A percentile compares a stretch with the other conserved stretches of the same genome.
These are phyloP conservation scores for Neurospora tetrasperma DNA, from an alignment of 495 filamentous ascomycete species.

Conservation along the genomic window DNA sequence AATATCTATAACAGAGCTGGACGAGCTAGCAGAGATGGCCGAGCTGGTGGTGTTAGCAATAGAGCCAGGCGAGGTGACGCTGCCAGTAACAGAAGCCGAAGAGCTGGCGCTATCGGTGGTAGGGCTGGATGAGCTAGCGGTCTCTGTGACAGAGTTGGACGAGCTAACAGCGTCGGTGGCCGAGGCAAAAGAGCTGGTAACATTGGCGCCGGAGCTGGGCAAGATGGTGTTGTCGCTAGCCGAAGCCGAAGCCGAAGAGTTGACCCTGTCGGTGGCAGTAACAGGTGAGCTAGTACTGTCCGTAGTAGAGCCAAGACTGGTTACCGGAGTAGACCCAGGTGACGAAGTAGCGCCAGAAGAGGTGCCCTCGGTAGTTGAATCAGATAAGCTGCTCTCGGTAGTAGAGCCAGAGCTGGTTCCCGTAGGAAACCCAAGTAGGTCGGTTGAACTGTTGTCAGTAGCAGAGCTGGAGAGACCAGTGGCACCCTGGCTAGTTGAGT, in stretches of 20 bases:
- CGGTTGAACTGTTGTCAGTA: neutral
- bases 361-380: neutral
- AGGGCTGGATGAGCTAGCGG: neutral
- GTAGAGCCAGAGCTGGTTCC: slow-evolving; percentile 1
- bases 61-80: slow-evolving; percentile 2
- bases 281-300: neutral
- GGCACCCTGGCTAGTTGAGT: neutral
- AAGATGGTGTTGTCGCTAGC: neutral
- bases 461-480: neutral
- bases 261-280: neutral
- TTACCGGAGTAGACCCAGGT: too few relatives aligned
- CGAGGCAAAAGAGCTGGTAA: neutral
- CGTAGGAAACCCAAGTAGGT: neutral
- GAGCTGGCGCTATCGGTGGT: neutral
- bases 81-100: neutral
- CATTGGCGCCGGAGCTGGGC: neutral
- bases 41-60: neutral
- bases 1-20: neutral
- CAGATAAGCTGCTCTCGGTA: neutral
- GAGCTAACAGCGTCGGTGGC: neutral
- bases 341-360: neutral
- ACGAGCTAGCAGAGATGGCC: neutral
- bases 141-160: neutral
- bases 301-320: neutral
- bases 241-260: neutral